A percentile compares a stretch with the other conserved stretches of the same genome.
phyloP scores from a whole-genome alignment of 129 eudicot species.

The Glebionis coronaria region DNA sequence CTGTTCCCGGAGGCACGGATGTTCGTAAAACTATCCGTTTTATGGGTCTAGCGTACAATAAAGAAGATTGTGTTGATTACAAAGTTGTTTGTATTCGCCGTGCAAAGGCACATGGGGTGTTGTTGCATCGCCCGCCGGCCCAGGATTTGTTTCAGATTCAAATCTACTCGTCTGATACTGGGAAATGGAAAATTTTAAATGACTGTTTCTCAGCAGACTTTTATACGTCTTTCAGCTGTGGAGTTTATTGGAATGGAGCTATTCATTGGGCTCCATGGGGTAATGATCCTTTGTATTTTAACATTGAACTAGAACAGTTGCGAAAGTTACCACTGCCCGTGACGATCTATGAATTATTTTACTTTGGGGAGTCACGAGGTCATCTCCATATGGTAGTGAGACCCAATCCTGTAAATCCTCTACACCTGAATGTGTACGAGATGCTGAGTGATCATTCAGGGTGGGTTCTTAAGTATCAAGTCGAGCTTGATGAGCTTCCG shows the following conservation, averaged over 20 bases:
- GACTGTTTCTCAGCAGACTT: too few species aligned
- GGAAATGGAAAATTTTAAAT: background rate
- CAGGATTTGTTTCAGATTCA: background rate
- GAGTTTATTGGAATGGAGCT: too few species aligned
- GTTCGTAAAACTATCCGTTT: background rate
- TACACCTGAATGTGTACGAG: constrained; percentile 31
- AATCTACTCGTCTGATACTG: background rate
- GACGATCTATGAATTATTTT: background rate
- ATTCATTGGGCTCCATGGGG: too few species aligned
- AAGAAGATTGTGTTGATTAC: background rate
- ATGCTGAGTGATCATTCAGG: constrained; percentile 24
- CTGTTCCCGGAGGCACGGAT: background rate
- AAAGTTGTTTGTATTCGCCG: background rate
- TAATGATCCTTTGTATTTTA: too few species aligned
- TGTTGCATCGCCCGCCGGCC: too few species aligned
- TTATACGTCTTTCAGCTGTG: too few species aligned
- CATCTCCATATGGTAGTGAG: constrained; percentile 38
- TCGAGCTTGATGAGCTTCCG: constrained; percentile 12
- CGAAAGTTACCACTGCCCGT: too few species aligned
- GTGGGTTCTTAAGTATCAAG: constrained; percentile 24
- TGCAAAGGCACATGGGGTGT: too few species aligned
- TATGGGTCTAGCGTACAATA: background rate
- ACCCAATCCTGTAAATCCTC: background rate
- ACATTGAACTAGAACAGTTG: too few species aligned
- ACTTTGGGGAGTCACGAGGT: constrained; percentile 42